Evolutionary conservation across 2,329 filamentous ascomycete species (phyloP).

Genomic region (Colletotrichum cordylinicola): DNA sequence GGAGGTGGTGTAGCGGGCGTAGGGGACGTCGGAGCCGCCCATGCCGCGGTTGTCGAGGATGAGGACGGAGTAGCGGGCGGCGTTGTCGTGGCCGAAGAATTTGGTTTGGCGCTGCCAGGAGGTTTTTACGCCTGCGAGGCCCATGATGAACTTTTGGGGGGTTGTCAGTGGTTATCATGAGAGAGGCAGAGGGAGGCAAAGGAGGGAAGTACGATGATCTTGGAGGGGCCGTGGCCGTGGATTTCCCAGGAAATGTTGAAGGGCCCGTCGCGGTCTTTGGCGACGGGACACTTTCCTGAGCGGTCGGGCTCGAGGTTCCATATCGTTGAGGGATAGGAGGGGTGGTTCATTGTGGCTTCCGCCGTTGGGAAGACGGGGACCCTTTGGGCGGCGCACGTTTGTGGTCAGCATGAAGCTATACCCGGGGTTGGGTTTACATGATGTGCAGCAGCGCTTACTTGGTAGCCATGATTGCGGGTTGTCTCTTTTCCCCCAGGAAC

Average conservation of each 20-base stretch:
- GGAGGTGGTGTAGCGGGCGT: conserved; percentile 78
- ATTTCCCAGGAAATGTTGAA: conserved; percentile 80
- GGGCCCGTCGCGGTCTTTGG: conserved; percentile 74
- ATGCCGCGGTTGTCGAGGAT: conserved; percentile 87
- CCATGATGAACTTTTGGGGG: conserved; percentile 71
- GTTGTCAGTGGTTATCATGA: too few relatives aligned
- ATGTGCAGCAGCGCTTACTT: not conserved
- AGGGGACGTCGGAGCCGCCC: conserved; percentile 79
- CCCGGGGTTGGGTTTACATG: not conserved
- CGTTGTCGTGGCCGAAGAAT: conserved; percentile 77
- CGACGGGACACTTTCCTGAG: conserved; percentile 67
- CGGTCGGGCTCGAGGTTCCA: conserved; percentile 73
- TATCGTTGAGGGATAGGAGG: conserved; percentile 69
- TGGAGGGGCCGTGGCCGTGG: conserved; percentile 75
- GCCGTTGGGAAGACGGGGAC: conserved; percentile 45
- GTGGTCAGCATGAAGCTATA: not conserved
- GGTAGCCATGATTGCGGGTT: not conserved
- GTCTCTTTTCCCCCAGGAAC: not conserved
- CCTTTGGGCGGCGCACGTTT: not conserved
- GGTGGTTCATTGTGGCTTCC: conserved; percentile 66
- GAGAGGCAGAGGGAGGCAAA: too few relatives aligned
- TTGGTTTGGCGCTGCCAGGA: conserved; percentile 86
- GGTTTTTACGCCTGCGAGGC: conserved; percentile 71
- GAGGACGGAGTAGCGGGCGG: conserved; percentile 73
- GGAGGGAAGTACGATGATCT: too few relatives aligned